phyloP scores from a whole-genome alignment of 1,284 basidiomycete genomes.

The Apiotrichum sp. region DNA sequence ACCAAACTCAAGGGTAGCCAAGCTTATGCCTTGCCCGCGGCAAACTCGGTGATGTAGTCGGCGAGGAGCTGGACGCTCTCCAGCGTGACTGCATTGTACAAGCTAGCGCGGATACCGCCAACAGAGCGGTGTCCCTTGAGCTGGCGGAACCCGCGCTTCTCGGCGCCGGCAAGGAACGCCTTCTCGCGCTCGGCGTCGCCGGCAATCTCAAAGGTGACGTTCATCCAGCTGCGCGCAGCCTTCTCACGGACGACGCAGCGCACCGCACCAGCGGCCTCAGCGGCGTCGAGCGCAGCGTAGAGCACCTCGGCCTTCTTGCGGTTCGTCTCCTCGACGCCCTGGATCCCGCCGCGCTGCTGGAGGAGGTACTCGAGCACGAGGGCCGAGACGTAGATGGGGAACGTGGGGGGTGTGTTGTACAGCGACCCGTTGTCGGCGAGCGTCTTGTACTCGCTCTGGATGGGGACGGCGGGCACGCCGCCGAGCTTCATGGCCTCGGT shows the following conservation, averaged over 20 bases:
- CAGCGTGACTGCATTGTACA: constrained; percentile 92
- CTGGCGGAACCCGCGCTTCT: constrained; percentile 68
- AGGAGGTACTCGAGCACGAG: constrained; percentile 73
- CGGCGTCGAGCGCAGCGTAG: constrained; percentile 65
- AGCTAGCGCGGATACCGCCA: constrained; percentile 69
- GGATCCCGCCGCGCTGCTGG: constrained; percentile 62
- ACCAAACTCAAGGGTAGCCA: too few species aligned
- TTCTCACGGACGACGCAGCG: constrained; percentile 60
- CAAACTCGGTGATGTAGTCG: constrained; percentile 47
- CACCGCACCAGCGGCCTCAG: constrained; percentile 63
- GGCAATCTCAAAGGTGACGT: constrained; percentile 72
- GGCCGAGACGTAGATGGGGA: constrained; percentile 85
- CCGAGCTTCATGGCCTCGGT: constrained; percentile 71
- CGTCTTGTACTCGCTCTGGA: constrained; percentile 77
- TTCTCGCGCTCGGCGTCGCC: constrained; percentile 59
- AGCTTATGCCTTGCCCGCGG: neutral
- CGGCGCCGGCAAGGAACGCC: constrained; percentile 71
- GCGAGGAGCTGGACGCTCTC: constrained; percentile 56
- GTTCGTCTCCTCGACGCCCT: constrained; percentile 63
- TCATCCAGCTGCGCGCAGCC: constrained; percentile 83
- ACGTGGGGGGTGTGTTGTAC: constrained; percentile 92
- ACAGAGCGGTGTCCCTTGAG: constrained; percentile 76
- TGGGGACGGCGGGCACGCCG: constrained; percentile 53
- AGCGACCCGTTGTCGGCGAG: constrained; percentile 72
- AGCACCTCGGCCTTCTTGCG: constrained; percentile 65